These are phyloP conservation scores for Fusarium brevicatenulatum DNA, from an alignment of 2,329 filamentous ascomycete genomes.

Conservation along the genomic window DNA sequence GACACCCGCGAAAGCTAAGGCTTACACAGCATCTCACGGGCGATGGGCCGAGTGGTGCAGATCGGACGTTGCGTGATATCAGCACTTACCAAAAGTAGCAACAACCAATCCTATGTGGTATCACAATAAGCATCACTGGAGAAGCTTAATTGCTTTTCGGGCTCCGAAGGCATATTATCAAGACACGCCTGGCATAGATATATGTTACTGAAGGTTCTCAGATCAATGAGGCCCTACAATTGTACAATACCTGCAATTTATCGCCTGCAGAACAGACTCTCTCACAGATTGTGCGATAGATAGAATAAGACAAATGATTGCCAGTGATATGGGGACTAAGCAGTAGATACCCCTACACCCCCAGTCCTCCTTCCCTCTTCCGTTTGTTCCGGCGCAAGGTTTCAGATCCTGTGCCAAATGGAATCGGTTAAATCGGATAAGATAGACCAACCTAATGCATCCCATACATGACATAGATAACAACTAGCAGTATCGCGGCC, in stretches of 20 bases:
- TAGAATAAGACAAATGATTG: neutral
- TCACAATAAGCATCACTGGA: neutral
- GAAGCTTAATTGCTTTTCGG: neutral
- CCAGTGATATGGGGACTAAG: neutral
- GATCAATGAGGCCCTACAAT: neutral
- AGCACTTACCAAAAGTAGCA: neutral
- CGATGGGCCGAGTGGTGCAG: neutral
- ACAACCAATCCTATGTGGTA: neutral
- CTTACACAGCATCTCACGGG: neutral
- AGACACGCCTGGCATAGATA: neutral
- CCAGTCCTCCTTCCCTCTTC: neutral
- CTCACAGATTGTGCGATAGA: neutral
- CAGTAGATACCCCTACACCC: neutral
- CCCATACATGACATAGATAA: neutral
- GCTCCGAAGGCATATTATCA: neutral
- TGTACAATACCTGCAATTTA: neutral
- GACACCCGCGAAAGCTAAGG: neutral
- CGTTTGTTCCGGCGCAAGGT: neutral
- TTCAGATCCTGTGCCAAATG: neutral
- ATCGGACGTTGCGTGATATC: neutral
- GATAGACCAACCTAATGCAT: neutral
- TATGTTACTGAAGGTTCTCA: neutral
- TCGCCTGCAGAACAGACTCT: neutral
- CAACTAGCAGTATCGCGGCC: neutral
- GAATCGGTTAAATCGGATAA: neutral